Evolutionary conservation across 176 grass and related monocot genomes (phyloP), one percentile per base, ranked within the genome.

Genomic region (Rhynchospora breviuscula): DNA sequence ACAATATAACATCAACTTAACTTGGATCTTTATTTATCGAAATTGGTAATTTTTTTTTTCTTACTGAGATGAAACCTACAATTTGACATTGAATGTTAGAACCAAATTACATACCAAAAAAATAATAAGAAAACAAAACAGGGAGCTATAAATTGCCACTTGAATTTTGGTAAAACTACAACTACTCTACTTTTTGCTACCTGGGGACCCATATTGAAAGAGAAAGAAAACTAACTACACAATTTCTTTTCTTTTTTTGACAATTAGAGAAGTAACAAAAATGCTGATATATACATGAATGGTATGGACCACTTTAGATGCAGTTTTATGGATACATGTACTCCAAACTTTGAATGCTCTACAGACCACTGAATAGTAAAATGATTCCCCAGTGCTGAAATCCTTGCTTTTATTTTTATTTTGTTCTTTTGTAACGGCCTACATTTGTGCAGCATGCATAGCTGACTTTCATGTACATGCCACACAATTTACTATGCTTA

Each of bases 131-230:
- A 40, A 29, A 71, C 0, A 18, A 14, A 53, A 49, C 13, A 15
- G 4, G 52, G 46, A 9, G 21, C 14, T 76, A 60, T 8, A 76
- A 17, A 54, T 51, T 26, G 71, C 22, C 47, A 26, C 47, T 53
- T 76, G 71, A 47, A 53, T 26, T 76, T 76, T 76, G 71, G 71
- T 76, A 76, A 53, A 47, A 76, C 52, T 73, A 76, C 29, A 54
- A 76, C 70, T 75, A 75, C 19, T 8, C 71, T 25, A 76, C 46
- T 53, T 54, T 76, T 53, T 54, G 53, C 71, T 54, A 76, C 6
- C 73, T 56, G 51, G 73, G 73, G 73, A 78, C 73, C 73, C 73
- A 57, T 77, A 56, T 78, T 78, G 73, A 78, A 78, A 78, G 73
- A 57, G 73, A 78, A 35, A 78, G 73, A 57, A 78, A 57, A 78